Evolutionary conservation across 2,329 filamentous ascomycete species (phyloP).

Genomic region (Fusarium nanum): DNA sequence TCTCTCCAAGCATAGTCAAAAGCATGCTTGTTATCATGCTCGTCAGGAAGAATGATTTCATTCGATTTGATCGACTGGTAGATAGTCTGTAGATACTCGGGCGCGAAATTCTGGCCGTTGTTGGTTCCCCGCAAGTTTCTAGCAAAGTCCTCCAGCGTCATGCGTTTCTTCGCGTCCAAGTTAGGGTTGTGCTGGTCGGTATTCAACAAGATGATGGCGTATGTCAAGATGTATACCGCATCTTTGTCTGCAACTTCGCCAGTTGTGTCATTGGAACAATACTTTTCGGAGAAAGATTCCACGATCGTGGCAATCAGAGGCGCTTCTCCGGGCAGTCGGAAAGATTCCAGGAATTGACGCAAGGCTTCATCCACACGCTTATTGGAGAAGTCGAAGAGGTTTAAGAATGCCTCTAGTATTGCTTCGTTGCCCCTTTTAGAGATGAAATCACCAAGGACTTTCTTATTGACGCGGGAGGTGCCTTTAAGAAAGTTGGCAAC

Average conservation of each 20-base stretch:
- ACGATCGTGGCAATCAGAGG: constrained; percentile 93
- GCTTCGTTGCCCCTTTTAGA: constrained; percentile 90
- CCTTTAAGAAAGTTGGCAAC: constrained; percentile 90
- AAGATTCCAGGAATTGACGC: constrained; percentile 86
- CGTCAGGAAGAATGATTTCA: constrained; percentile 96
- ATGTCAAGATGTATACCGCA: constrained; percentile 88
- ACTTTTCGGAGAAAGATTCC: constrained; percentile 86
- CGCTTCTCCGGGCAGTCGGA: constrained; percentile 93
- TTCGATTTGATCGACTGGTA: constrained; percentile 91
- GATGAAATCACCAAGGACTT: constrained; percentile 88
- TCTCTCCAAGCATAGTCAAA: constrained; percentile 99
- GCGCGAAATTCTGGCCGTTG: constrained; percentile 82
- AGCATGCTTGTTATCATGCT: constrained; percentile 95
- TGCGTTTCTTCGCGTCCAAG: constrained; percentile 80
- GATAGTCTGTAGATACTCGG: constrained; percentile 85
- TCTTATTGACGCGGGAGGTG: constrained; percentile 90
- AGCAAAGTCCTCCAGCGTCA: constrained; percentile 85
- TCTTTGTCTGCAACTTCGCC: constrained; percentile 86
- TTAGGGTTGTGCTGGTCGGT: constrained; percentile 98
- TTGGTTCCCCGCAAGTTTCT: constrained; percentile 94
- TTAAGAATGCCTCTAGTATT: constrained; percentile 86
- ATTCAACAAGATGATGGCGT: constrained; percentile 97
- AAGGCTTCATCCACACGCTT: constrained; percentile 93
- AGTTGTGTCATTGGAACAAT: constrained; percentile 75
- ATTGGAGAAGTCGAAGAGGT: constrained; percentile 86